Conservation (phyloP, 805 yeast genomes). For the Candida adriatica region DNA sequence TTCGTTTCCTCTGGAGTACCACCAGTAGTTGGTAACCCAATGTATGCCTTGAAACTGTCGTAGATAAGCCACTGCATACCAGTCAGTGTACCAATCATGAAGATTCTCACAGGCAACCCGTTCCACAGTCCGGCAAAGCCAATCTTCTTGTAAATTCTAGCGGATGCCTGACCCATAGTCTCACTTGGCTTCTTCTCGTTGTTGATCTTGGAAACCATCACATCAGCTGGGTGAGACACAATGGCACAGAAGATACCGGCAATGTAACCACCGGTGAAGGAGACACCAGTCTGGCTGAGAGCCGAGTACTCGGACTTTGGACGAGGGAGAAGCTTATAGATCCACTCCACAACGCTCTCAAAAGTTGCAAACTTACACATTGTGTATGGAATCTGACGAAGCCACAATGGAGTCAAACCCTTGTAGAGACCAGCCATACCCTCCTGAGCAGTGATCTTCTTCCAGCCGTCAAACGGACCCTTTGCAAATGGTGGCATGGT, state of each 20-base stretch:
- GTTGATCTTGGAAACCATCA: slow-evolving; percentile 91
- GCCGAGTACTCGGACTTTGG: slow-evolving; percentile 65
- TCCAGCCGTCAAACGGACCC: slow-evolving; percentile 58
- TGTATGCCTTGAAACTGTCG: slow-evolving; percentile 91
- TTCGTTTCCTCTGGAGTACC: slow-evolving; percentile 20
- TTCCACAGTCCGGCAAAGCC: slow-evolving; percentile 94
- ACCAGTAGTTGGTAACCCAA: slow-evolving; percentile 95
- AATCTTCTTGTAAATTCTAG: slow-evolving; percentile 75
- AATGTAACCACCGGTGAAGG: slow-evolving; percentile 91
- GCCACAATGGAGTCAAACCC: slow-evolving; percentile 91
- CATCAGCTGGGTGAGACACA: slow-evolving; percentile 98
- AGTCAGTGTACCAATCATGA: slow-evolving; percentile 96
- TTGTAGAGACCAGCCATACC: slow-evolving; percentile 76
- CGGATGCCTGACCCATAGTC: slow-evolving; percentile 56
- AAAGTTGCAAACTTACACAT: slow-evolving; percentile 96
- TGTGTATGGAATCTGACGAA: slow-evolving; percentile 96
- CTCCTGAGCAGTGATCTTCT: slow-evolving; percentile 56
- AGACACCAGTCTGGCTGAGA: slow-evolving; percentile 85
- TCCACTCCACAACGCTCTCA: slow-evolving; percentile 80
- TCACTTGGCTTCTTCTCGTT: slow-evolving; percentile 62
- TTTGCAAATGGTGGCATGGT: slow-evolving; percentile 80
- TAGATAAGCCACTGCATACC: slow-evolving; percentile 96
- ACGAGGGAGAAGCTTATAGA: slow-evolving; percentile 68
- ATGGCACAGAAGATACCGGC: slow-evolving; percentile 97
- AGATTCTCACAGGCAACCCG: slow-evolving; percentile 88